Evolutionary conservation across 192 early-diverging fungal species (phyloP).

Genomic region (Umbelopsis sp.): DNA sequence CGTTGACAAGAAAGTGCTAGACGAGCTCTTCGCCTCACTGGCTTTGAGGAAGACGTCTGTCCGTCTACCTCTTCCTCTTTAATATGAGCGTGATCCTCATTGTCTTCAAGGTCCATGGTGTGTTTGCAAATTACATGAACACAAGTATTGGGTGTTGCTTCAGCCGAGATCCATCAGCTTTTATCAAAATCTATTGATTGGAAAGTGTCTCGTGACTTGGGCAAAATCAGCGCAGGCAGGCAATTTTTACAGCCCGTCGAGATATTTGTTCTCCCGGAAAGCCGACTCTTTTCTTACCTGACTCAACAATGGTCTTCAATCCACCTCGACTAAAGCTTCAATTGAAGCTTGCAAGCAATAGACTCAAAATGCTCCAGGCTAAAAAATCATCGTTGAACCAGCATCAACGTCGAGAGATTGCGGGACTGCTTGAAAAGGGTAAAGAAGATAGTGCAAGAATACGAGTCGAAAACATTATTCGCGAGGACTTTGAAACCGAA

Average conservation of each 20-base stretch:
- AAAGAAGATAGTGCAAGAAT: conserved; percentile 89
- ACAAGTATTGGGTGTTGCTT: no score
- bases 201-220: no score
- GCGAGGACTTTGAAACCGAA: conserved; percentile 92
- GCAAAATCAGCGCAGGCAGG: no score
- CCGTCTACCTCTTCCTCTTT: background rate
- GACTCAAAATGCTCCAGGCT: conserved; percentile 85
- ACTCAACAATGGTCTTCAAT: conserved; percentile 44
- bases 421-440: conserved; percentile 73
- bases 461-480: conserved; percentile 90
- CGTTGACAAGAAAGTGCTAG: conserved; percentile 13
- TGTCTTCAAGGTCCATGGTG: background rate
- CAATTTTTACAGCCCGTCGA: no score
- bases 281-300: no score
- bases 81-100: background rate
- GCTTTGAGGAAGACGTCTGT: background rate
- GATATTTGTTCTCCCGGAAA: no score
- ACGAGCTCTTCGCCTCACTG: conserved; percentile 18
- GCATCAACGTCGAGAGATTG: conserved; percentile 82
- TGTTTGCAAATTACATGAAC: background rate
- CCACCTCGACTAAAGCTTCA: conserved; percentile 80
- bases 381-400: conserved; percentile 82
- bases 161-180: no score
- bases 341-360: conserved; percentile 84
- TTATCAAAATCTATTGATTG: no score